These are phyloP conservation scores for Malassezia psittaci DNA, from an alignment of 1,284 basidiomycete species.

Conservation along the genomic window DNA sequence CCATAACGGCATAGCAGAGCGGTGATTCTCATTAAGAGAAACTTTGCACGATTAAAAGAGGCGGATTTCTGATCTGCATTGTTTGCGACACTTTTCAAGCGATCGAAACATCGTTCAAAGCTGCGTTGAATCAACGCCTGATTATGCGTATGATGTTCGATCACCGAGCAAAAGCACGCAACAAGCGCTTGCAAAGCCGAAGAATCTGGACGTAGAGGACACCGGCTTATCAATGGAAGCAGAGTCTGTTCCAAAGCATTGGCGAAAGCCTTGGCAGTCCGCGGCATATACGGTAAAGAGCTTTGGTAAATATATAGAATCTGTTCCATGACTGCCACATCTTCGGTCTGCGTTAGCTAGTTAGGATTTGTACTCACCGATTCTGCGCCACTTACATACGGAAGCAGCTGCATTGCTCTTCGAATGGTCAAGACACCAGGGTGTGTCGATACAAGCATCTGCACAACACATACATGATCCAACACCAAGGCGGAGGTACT, in stretches of 20 bases:
- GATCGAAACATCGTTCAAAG: constrained; percentile 18
- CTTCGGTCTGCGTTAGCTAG: constrained; percentile 53
- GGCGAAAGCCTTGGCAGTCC: constrained; percentile 58
- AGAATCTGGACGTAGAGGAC: constrained; percentile 24
- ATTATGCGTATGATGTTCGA: constrained; percentile 75
- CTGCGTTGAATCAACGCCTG: constrained; percentile 65
- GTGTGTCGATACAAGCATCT: constrained; percentile 67
- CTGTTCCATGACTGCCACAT: constrained; percentile 53
- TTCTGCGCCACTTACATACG: constrained; percentile 71
- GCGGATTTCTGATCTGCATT: constrained; percentile 14
- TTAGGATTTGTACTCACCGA: constrained; percentile 48
- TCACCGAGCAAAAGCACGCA: constrained; percentile 76
- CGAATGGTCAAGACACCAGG: constrained; percentile 68
- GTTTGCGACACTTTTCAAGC: neutral
- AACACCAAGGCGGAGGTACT: constrained; percentile 50
- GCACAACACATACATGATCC: constrained; percentile 62
- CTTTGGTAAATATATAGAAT: constrained; percentile 69
- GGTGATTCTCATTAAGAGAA: constrained; percentile 29
- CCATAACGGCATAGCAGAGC: constrained; percentile 60
- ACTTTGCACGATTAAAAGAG: constrained; percentile 23
- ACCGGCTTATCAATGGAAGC: constrained; percentile 68
- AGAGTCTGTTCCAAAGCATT: constrained; percentile 73
- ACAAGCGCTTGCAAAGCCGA: constrained; percentile 63
- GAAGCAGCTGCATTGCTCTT: constrained; percentile 69
- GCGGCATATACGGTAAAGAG: constrained; percentile 66